Evolutionary conservation across 2,329 filamentous ascomycete genomes (phyloP).

Genomic region (Escovopsis sp.): DNA sequence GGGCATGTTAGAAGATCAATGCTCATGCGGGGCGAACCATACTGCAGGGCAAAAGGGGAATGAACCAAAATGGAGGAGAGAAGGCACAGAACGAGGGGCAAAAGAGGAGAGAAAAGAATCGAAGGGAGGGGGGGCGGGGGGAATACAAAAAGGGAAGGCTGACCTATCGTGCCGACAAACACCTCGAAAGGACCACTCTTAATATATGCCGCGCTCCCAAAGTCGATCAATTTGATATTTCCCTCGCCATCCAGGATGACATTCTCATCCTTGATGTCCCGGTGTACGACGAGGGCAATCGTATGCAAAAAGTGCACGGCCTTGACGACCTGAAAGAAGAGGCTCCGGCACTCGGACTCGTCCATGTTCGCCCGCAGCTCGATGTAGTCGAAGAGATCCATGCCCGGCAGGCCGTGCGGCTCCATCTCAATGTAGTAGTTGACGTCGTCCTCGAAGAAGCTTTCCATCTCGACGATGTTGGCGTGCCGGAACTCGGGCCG

Average conservation of each 20-base stretch:
- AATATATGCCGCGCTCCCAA: constrained; percentile 95
- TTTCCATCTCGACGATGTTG: constrained; percentile 59
- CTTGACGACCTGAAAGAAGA: constrained; percentile 83
- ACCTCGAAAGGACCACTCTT: constrained; percentile 97
- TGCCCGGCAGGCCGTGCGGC: constrained; percentile 85
- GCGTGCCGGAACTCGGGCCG: constrained; percentile 52
- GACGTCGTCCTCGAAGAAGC: constrained; percentile 62
- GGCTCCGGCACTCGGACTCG: constrained; percentile 81
- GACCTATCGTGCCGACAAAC: constrained; percentile 96
- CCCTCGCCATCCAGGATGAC: constrained; percentile 91
- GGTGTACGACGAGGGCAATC: constrained; percentile 81
- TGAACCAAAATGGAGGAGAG: no score
- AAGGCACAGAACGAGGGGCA: no score
- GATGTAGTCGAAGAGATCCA: constrained; percentile 99
- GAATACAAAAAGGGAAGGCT: constrained; percentile 20
- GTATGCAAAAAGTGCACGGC: constrained; percentile 86
- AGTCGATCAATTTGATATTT: constrained; percentile 93
- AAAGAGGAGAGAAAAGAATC: background rate
- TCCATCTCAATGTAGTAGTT: constrained; percentile 99
- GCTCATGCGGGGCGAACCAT: no score
- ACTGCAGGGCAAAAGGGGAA: background rate
- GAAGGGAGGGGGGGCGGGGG: no score
- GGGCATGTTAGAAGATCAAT: constrained; percentile 1
- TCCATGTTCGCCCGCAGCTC: constrained; percentile 94
- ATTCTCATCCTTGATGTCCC: constrained; percentile 98